These are phyloP conservation scores for Trypethelium eluteriae DNA, from an alignment of 495 filamentous ascomycete genomes.

Conservation along the genomic window DNA sequence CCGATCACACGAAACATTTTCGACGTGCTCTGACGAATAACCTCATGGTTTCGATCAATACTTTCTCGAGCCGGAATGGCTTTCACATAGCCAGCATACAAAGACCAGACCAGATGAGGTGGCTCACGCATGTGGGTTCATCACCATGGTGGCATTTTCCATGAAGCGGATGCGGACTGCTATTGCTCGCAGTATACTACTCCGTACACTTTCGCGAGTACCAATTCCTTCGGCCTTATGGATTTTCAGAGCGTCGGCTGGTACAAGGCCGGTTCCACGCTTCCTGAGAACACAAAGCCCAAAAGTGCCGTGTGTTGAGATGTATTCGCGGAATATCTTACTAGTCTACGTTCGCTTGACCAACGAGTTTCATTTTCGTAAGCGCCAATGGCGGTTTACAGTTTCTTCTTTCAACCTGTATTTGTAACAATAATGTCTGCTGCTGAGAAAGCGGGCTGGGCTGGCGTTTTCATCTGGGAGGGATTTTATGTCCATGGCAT, in stretches of 20 bases:
- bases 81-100: background rate
- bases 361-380: background rate
- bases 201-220: too few relatives aligned
- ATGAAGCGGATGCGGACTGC: too few relatives aligned
- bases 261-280: too few relatives aligned
- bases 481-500: background rate
- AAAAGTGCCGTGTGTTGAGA: background rate
- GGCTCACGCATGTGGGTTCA: too few relatives aligned
- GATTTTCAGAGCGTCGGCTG: too few relatives aligned
- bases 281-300: background rate
- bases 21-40: slow-evolving; percentile 37
- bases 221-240: too few relatives aligned
- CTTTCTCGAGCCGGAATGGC: background rate
- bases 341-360: background rate
- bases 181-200: too few relatives aligned
- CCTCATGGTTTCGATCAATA: background rate
- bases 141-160: too few relatives aligned
- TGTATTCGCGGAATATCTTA: background rate
- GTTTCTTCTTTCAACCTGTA: background rate
- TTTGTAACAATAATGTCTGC: slow-evolving; percentile 11
- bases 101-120: background rate
- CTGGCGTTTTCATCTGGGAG: background rate
- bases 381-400: background rate
- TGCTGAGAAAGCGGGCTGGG: background rate
- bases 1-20: slow-evolving; percentile 60